Evolutionary conservation across 495 filamentous ascomycete genomes (phyloP), one percentile per base, ranked within the genome.

Genomic region (Xylaria nigripes): DNA sequence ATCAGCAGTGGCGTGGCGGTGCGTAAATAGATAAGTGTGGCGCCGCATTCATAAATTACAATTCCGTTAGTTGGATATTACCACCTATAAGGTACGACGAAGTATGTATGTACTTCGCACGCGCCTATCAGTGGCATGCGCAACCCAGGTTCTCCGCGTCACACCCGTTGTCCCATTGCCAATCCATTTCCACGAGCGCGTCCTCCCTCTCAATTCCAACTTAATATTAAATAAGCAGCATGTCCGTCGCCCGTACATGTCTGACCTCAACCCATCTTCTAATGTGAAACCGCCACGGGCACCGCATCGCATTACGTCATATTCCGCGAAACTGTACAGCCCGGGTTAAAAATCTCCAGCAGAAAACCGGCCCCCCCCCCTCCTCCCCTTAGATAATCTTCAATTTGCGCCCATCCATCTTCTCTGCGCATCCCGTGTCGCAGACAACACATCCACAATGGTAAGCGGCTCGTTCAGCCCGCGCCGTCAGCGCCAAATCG

Each of bases 251-350:
- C n/a, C 16, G 29, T 46, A 32, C 18, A 36, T 32, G 44, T 19
- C 44, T 42, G 16, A 32, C 34, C 44, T 32, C 23, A 54, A 8
- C 29, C 44, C 36, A 40, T 18, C 36, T 5, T 18, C 23, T 48
- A 32, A 47, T 45, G 44, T 54, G 34, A 54, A 42, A 27, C 32
- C 7, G n/a, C n/a, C 16, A 8, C 22, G 43, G 44, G 51, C 51
- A 32, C 29, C 16, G 29, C 4, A 7, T 27, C 42, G 30, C 30
- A 54, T 40, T 47, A 54, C 51, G 44, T 54, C 44, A 54, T 54
- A 41, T 32, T 44, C 2, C 30, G 30, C 34, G 42, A 24, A 3
- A 8, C 30, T n/a, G 50, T 9, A 18, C 36, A n/a, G 36, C 36
- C 12, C n/a, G 2, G 32, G 32, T 36, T 36, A 36, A 36, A 12